Evolutionary conservation across 2,329 filamentous ascomycete species (phyloP).

Genomic region (Ustulina deusta): DNA sequence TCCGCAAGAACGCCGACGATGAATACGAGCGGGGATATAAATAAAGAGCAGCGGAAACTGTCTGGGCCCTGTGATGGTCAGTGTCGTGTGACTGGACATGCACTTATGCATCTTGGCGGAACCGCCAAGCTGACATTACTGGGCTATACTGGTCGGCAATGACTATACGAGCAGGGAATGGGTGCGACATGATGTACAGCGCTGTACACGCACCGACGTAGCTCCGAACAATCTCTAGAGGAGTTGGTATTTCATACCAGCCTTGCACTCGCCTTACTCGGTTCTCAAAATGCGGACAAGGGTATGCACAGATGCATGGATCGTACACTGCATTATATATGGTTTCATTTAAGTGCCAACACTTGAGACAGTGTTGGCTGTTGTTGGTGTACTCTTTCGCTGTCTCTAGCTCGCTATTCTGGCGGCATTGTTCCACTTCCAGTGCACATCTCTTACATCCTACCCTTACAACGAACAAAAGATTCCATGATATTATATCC

Average conservation of each 20-base stretch:
- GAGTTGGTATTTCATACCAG: neutral
- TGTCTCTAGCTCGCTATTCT: neutral
- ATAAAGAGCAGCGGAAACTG: neutral
- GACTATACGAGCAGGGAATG: constrained; percentile 7
- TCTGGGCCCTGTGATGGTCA: neutral
- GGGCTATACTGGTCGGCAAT: neutral
- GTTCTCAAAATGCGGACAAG: no score
- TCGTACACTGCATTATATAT: no score
- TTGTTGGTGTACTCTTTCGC: neutral
- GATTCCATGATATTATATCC: no score
- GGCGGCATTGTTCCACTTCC: no score
- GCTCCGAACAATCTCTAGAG: neutral
- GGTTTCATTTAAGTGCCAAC: neutral
- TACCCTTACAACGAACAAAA: no score
- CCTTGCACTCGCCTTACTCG: neutral
- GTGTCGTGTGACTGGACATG: constrained; percentile 24
- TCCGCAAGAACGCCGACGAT: neutral
- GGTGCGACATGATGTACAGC: constrained; percentile 2
- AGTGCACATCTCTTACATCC: no score
- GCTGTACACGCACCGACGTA: constrained; percentile 1
- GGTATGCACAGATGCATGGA: no score
- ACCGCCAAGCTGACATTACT: neutral
- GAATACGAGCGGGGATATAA: constrained; percentile 23
- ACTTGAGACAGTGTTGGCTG: neutral
- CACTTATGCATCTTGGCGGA: constrained; percentile 19